A percentile compares a stretch with the other conserved stretches of the same genome.
Conservation (phyloP, 2,329 filamentous ascomycete genomes). For the Leptographium radiaticola region DNA sequence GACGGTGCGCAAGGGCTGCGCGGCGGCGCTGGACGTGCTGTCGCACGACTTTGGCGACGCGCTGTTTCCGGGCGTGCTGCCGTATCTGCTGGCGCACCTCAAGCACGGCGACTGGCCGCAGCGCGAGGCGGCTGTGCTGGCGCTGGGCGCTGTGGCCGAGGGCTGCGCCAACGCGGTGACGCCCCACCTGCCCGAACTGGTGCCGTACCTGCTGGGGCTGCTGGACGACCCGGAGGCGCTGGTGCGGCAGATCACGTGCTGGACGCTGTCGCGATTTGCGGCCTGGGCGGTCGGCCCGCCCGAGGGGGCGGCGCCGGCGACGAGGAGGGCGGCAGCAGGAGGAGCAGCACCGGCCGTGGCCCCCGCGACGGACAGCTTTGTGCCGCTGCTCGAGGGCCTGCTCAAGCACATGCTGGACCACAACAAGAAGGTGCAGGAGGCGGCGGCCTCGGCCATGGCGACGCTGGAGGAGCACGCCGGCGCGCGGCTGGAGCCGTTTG, state of each 20-base stretch:
- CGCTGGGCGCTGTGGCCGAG: constrained; percentile 86
- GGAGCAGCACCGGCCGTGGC: too few relatives aligned
- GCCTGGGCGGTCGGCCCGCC: constrained; percentile 73
- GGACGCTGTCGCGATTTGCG: constrained; percentile 90
- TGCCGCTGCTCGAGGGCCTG: constrained; percentile 95
- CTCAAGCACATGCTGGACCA: constrained; percentile 87
- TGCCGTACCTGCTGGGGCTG: constrained; percentile 79
- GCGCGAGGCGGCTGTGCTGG: constrained; percentile 85
- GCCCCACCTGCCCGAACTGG: constrained; percentile 79
- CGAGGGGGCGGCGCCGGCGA: constrained; percentile 27
- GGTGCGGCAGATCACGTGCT: constrained; percentile 93
- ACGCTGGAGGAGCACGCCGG: constrained; percentile 91
- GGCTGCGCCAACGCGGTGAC: constrained; percentile 84
- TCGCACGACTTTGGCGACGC: constrained; percentile 77
- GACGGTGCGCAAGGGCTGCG: constrained; percentile 95
- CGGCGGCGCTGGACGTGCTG: constrained; percentile 87
- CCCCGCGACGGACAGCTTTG: constrained; percentile 49
- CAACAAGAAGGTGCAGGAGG: constrained; percentile 97
- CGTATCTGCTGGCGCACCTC: constrained; percentile 82
- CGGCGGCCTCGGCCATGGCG: constrained; percentile 88
- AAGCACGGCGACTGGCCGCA: constrained; percentile 83
- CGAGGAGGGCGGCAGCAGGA: too few relatives aligned
- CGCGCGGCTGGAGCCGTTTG: constrained; percentile 69
- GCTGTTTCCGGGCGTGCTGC: constrained; percentile 84
- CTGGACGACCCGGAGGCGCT: constrained; percentile 78